Evolutionary conservation across 495 filamentous ascomycete genomes (phyloP).

Genomic region (Penicillium coffeae): DNA sequence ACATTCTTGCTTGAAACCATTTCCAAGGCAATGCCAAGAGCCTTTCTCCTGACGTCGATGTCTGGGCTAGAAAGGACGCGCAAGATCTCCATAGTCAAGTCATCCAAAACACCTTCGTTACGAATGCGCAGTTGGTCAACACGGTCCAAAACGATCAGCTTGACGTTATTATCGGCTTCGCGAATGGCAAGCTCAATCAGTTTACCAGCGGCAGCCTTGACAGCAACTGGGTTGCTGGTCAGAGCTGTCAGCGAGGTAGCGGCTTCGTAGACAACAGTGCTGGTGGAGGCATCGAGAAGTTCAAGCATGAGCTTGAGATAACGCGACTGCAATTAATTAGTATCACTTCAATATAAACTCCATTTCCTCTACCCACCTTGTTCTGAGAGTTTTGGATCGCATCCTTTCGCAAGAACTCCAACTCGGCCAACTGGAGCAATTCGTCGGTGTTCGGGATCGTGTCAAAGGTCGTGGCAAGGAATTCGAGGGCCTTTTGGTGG

Average conservation of each 20-base stretch:
- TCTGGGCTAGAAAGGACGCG: conserved; percentile 95
- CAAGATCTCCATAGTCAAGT: conserved; percentile 96
- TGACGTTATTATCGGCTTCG: conserved; percentile 98
- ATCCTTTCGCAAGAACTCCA: conserved; percentile 97
- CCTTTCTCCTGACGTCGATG: conserved; percentile 92
- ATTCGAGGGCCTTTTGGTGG: conserved; percentile 88
- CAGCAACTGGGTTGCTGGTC: conserved; percentile 93
- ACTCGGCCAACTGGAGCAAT: conserved; percentile 83
- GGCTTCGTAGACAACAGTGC: conserved; percentile 96
- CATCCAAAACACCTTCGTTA: conserved; percentile 91
- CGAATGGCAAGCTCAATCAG: conserved; percentile 96
- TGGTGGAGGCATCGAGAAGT: conserved; percentile 85
- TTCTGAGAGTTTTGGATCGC: conserved; percentile 91
- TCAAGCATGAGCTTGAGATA: conserved; percentile 97
- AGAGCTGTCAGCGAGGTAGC: conserved; percentile 95
- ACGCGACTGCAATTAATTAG: conserved; percentile 56
- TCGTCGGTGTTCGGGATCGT: conserved; percentile 93
- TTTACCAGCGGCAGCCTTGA: conserved; percentile 93
- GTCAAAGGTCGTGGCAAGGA: conserved; percentile 87
- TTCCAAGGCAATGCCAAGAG: conserved; percentile 84
- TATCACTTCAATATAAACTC: neutral
- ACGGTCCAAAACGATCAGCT: conserved; percentile 93
- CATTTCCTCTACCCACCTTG: conserved; percentile 56
- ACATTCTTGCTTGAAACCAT: conserved; percentile 99
- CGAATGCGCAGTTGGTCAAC: conserved; percentile 87